Percentiles rank a stretch among this genome's conserved stretches.
These are phyloP conservation scores for Aspergillus sp. DNA, from an alignment of 2,329 filamentous ascomycete genomes.

Conservation along the genomic window DNA sequence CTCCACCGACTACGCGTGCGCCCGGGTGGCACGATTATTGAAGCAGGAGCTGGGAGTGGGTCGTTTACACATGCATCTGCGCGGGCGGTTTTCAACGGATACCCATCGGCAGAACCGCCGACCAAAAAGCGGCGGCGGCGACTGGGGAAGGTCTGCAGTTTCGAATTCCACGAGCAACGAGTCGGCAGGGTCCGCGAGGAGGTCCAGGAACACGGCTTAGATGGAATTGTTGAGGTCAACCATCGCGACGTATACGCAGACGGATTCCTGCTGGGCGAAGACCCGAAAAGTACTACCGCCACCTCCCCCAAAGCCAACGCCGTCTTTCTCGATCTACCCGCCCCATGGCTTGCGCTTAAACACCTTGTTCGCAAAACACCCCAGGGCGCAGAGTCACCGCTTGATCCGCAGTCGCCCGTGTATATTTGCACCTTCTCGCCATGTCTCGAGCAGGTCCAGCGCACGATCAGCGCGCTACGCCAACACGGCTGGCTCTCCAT, in stretches of 20 bases:
- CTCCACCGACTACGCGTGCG: slow-evolving; percentile 41
- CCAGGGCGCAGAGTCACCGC: slow-evolving; percentile 38
- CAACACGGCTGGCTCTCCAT: slow-evolving; percentile 83
- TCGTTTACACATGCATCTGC: slow-evolving; percentile 45
- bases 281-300: slow-evolving; percentile 19
- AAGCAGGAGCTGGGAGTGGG: slow-evolving; percentile 46
- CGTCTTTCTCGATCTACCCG: slow-evolving; percentile 44
- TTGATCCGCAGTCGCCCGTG: slow-evolving; percentile 64
- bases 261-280: slow-evolving; percentile 36
- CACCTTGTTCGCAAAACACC: slow-evolving; percentile 36
- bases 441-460: slow-evolving; percentile 91
- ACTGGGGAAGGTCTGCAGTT: slow-evolving; percentile 42
- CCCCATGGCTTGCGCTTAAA: slow-evolving; percentile 43
- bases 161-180: slow-evolving; percentile 43
- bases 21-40: slow-evolving; percentile 41
- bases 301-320: slow-evolving; percentile 38
- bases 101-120: slow-evolving; percentile 16
- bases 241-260: slow-evolving; percentile 44
- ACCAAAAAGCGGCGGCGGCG: slow-evolving; percentile 19
- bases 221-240: slow-evolving; percentile 37
- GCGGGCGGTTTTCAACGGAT: slow-evolving; percentile 43
- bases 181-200: slow-evolving; percentile 36
- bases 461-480: slow-evolving; percentile 72
- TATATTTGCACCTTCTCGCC: slow-evolving; percentile 92
- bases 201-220: slow-evolving; percentile 37